These are phyloP conservation scores for Pisolithus marmoratus DNA, from an alignment of 768 basidiomycete species.

Conservation along the genomic window DNA sequence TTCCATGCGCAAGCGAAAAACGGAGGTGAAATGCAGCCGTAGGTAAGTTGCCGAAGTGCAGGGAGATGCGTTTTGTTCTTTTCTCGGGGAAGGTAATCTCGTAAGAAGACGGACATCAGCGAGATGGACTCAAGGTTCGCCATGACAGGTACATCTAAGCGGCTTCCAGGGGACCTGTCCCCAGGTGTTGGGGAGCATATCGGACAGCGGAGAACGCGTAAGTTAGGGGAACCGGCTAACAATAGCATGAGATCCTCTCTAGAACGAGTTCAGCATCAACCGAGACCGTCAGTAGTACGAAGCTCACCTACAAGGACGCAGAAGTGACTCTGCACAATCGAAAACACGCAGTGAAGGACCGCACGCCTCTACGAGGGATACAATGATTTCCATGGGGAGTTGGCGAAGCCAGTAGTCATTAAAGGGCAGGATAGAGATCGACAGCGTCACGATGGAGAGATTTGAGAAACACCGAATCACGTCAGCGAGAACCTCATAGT, in stretches of 20 bases:
- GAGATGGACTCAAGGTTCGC: conserved; percentile 20
- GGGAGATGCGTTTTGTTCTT: conserved; percentile 23
- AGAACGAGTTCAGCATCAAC: neutral
- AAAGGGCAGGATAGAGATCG: conserved; percentile 21
- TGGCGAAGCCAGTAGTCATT: conserved; percentile 23
- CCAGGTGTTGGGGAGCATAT: conserved; percentile 21
- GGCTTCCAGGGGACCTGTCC: conserved; percentile 12
- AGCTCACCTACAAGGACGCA: conserved; percentile 25
- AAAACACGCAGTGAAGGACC: conserved; percentile 21
- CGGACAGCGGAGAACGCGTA: conserved; percentile 23
- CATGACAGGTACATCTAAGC: conserved; percentile 23
- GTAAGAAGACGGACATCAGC: conserved; percentile 22
- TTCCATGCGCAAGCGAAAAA: conserved; percentile 25
- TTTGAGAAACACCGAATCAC: conserved; percentile 23
- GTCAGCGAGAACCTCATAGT: conserved; percentile 18
- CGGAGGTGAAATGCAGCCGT: conserved; percentile 27
- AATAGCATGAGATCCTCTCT: conserved; percentile 26
- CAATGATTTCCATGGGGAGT: conserved; percentile 16
- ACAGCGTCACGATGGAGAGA: conserved; percentile 18
- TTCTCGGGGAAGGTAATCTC: conserved; percentile 25
- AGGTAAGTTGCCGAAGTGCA: conserved; percentile 25
- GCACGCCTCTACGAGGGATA: conserved; percentile 20
- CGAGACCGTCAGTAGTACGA: neutral
- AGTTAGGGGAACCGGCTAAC: conserved; percentile 21
- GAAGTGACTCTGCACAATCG: conserved; percentile 25